Conservation (phyloP, 2,329 filamentous ascomycete species). For the Pseudopyrenochaeta lycopersici region DNA sequence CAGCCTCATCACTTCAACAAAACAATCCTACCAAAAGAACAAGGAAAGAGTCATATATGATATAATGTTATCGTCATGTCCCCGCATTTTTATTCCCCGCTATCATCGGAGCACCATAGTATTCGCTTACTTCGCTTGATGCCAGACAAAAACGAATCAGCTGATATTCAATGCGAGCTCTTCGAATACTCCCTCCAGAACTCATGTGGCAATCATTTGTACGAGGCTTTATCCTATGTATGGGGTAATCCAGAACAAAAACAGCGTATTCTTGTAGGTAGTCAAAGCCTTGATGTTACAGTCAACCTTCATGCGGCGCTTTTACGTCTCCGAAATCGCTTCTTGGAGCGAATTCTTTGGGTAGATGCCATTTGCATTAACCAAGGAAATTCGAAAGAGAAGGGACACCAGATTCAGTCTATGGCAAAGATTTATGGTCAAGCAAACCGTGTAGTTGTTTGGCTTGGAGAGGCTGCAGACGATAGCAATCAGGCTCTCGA, state of each 20-base stretch:
- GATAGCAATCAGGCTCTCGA: slow-evolving; percentile 10
- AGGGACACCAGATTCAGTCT: slow-evolving; percentile 21
- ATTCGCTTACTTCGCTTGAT: background rate
- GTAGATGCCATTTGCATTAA: slow-evolving; percentile 21
- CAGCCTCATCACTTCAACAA: too few species aligned
- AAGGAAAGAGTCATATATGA: too few species aligned
- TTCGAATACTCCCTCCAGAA: slow-evolving; percentile 3
- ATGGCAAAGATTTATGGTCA: slow-evolving; percentile 23
- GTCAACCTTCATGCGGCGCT: slow-evolving; percentile 3
- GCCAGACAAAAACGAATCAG: background rate
- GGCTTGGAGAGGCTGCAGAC: slow-evolving; percentile 21
- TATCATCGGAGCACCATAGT: too few species aligned
- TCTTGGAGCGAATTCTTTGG: slow-evolving; percentile 10
- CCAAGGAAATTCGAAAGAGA: slow-evolving; percentile 16
- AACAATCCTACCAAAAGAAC: too few species aligned
- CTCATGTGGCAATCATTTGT: background rate
- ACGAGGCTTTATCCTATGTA: slow-evolving; percentile 7
- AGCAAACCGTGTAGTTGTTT: slow-evolving; percentile 20
- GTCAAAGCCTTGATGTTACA: background rate
- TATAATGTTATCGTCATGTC: too few species aligned
- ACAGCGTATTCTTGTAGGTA: slow-evolving; percentile 3
- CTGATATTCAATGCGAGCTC: slow-evolving; percentile 6
- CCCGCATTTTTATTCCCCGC: too few species aligned
- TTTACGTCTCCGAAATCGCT: slow-evolving; percentile 10
- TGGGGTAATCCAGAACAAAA: slow-evolving; percentile 3